Percentiles rank a stretch among this genome's conserved stretches.
Evolutionary conservation across 352 stramenopile genomes (phyloP).

Genomic region (Globisporangium canariense): DNA sequence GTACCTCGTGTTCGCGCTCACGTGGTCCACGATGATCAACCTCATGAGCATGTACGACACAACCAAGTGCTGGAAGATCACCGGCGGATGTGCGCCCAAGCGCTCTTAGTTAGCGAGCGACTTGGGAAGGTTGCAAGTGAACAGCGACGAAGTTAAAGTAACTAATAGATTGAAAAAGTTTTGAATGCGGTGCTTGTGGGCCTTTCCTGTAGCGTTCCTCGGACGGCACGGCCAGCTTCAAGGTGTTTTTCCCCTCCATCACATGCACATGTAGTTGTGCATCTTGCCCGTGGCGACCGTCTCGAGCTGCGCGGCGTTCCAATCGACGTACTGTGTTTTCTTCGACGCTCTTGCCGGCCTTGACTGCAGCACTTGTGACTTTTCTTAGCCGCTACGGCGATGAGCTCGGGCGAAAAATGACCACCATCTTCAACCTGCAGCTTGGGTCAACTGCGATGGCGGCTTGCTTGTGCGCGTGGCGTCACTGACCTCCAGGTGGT

Average conservation of each 20-base stretch:
- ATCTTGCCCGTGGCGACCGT: conserved; percentile 92
- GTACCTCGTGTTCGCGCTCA: conserved; percentile 31
- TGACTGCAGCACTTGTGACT: conserved; percentile 76
- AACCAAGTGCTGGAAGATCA: conserved; percentile 69
- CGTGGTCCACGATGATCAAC: conserved; percentile 48
- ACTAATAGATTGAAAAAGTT: no score
- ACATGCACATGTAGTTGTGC: conserved; percentile 74
- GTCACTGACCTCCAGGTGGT: conserved; percentile 30
- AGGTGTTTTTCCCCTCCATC: no score
- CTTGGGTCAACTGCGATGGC: conserved; percentile 20
- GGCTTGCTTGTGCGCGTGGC: conserved; percentile 24
- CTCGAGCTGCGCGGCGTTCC: conserved; percentile 98
- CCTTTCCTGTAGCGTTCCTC: no score
- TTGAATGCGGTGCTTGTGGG: no score
- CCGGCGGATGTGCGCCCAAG: conserved; percentile 43
- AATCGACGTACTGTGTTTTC: conserved; percentile 67
- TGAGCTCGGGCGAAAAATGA: conserved; percentile 68
- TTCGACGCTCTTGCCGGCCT: conserved; percentile 92
- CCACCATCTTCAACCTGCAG: conserved; percentile 18
- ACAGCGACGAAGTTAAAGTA: no score
- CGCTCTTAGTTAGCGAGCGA: background rate
- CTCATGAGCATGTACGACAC: conserved; percentile 49
- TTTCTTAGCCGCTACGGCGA: conserved; percentile 58
- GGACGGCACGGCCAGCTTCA: no score
- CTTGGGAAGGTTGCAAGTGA: background rate